Percentiles rank a stretch among this genome's conserved stretches.
Evolutionary conservation across 2,329 filamentous ascomycete species (phyloP).

Genomic region (Phyllosticta paracitricarpa): DNA sequence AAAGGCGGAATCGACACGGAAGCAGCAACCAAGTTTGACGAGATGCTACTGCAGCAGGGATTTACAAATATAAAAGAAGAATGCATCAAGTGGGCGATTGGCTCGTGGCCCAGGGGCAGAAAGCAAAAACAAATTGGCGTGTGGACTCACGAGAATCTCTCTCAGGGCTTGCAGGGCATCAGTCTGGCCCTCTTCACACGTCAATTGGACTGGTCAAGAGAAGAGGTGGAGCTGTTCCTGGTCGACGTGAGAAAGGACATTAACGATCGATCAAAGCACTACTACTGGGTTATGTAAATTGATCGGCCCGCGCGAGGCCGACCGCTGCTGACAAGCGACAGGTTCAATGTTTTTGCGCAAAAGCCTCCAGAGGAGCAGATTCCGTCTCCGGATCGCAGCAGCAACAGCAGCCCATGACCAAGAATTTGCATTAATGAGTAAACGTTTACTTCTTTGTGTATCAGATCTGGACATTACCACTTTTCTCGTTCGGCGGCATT

Average conservation of each 20-base stretch:
- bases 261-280: conserved; percentile 2
- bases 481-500: too few relatives aligned
- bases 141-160: conserved; percentile 5
- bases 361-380: background rate
- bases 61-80: conserved; percentile 21
- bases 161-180: conserved; percentile 9
- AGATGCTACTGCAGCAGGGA: conserved; percentile 21
- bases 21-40: conserved; percentile 24
- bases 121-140: conserved; percentile 11
- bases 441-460: too few relatives aligned
- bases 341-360: background rate
- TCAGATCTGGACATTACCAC: too few relatives aligned
- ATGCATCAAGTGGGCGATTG: conserved; percentile 21
- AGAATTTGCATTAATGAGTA: too few relatives aligned
- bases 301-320: too few relatives aligned
- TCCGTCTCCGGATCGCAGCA: background rate
- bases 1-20: conserved; percentile 13
- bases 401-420: background rate
- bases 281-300: conserved; percentile 4
- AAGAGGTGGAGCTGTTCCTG: conserved; percentile 6
- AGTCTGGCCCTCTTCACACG: conserved; percentile 8
- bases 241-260: conserved; percentile 9
- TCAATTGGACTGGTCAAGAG: conserved; percentile 5
- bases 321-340: background rate
- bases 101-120: conserved; percentile 14